phyloP scores from a whole-genome alignment of 805 yeast species.

The Torulaspora maleeae region DNA sequence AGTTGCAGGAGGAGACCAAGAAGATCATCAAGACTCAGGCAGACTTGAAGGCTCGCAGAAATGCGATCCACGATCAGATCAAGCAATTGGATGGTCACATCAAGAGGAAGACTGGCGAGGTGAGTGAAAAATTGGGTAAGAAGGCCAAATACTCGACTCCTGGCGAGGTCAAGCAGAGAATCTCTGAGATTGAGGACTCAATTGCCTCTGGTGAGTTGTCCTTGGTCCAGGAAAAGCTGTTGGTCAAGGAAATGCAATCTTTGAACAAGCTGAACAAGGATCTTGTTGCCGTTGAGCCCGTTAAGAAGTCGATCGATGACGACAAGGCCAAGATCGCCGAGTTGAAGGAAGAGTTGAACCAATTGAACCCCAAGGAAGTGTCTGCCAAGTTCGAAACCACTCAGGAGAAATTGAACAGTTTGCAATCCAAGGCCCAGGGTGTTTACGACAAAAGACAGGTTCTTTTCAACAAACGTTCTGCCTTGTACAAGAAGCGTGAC shows the following conservation, averaged over 20 bases:
- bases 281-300: constrained; percentile 64
- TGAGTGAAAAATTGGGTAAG: constrained; percentile 46
- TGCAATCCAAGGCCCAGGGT: constrained; percentile 55
- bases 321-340: constrained; percentile 73
- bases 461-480: constrained; percentile 61
- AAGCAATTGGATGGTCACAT: constrained; percentile 62
- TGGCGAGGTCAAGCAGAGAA: constrained; percentile 65
- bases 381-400: constrained; percentile 63
- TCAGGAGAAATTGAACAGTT: constrained; percentile 64
- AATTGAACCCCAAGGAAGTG: constrained; percentile 55
- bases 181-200: constrained; percentile 60
- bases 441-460: constrained; percentile 61
- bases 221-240: constrained; percentile 85
- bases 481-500: constrained; percentile 62
- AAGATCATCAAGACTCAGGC: constrained; percentile 45
- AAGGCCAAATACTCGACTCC: constrained; percentile 56
- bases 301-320: constrained; percentile 72
- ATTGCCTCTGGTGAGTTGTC: constrained; percentile 76
- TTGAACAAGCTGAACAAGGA: constrained; percentile 79
- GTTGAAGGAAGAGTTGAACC: constrained; percentile 61
- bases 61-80: constrained; percentile 55
- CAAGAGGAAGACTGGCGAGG: constrained; percentile 71
- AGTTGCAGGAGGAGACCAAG: constrained; percentile 46
- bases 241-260: constrained; percentile 77
- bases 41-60: constrained; percentile 44